Base-by-base conservation (phyloP, 1,139 yeast species). In the Geotrichum siamense region DNA sequence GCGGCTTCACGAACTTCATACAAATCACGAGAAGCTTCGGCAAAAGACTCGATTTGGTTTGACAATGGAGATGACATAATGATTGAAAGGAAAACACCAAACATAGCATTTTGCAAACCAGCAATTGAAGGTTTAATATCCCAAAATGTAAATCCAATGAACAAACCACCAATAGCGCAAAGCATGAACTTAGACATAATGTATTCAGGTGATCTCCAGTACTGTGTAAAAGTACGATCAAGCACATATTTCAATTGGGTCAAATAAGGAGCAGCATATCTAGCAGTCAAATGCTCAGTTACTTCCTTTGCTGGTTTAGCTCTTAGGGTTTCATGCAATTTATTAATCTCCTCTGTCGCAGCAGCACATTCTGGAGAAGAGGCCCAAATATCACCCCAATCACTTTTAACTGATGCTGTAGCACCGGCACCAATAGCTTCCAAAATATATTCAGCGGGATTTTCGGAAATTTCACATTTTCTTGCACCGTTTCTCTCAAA, bases 401-500 rank as follows among this genome's bases (percentile, higher is more conserved):
- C 79, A 54, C 74, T 75, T 38, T 67, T 68, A 23, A 82, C 81
- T 46, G 69, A 72, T 26, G 82, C 71, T 20, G 83, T 83, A 1
- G 86, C 84, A 25, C 84, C 86, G 22, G 85, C 85, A 45, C 85
- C 85, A 55, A 80, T 79, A 48, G 78, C 80, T 51, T 76, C 79
- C 55, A 80, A 66, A 82, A 80, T 80, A 81, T 83, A 80, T 58
- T 80, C 87, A 2, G 87, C 87, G 5, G 87, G 87, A 55, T 80
- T 80, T 5, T 82, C 85, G 39, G 71, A 71, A 12, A 68, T 64
- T 4, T 81, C 83, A 62, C 82, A 79, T 39, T 72, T 73, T 29
- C 57, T 58, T 21, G 85, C 78, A 30, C 89, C 89, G 53, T 81
- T 65, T n/a, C 62, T 58, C 56, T 81, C 89, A 57, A 82, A 82